Conservation (phyloP, 495 filamentous ascomycete species). For the Aspergillus ellipticus region DNA sequence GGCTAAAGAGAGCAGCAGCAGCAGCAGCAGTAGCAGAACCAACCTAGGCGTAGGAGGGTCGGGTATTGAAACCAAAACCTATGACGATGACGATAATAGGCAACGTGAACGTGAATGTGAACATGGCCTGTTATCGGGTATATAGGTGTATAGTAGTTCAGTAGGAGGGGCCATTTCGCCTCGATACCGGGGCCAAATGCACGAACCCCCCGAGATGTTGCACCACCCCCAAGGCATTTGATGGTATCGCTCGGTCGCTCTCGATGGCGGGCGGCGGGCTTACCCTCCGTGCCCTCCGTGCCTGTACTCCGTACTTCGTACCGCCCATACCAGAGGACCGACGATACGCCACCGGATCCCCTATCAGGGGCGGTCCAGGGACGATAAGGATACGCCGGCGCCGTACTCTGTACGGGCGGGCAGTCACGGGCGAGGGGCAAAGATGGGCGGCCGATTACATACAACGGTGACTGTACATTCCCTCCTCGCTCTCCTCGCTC, state of each 20-base stretch:
- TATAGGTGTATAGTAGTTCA: not conserved
- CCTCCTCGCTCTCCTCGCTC: not conserved
- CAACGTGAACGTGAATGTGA: not conserved
- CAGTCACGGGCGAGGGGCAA: slow-evolving; percentile 10
- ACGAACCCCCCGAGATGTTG: not conserved
- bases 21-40: too few relatives aligned
- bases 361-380: not conserved
- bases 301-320: not conserved
- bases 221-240: too few relatives aligned
- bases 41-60: too few relatives aligned
- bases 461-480: not conserved
- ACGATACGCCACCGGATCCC: not conserved
- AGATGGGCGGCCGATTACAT: not conserved
- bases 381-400: not conserved
- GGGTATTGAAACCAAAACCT: too few relatives aligned
- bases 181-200: too few relatives aligned
- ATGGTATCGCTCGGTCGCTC: too few relatives aligned
- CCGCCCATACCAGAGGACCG: not conserved
- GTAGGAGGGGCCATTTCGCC: not conserved
- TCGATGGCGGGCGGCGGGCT: too few relatives aligned
- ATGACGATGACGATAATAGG: slow-evolving; percentile 11
- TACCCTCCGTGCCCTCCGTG: too few relatives aligned
- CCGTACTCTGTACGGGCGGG: not conserved
- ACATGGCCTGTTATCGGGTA: not conserved
- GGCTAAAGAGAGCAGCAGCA: slow-evolving; percentile 25